Conservation (phyloP, 1,284 basidiomycete genomes). For the Cryptococcus sp. region DNA sequence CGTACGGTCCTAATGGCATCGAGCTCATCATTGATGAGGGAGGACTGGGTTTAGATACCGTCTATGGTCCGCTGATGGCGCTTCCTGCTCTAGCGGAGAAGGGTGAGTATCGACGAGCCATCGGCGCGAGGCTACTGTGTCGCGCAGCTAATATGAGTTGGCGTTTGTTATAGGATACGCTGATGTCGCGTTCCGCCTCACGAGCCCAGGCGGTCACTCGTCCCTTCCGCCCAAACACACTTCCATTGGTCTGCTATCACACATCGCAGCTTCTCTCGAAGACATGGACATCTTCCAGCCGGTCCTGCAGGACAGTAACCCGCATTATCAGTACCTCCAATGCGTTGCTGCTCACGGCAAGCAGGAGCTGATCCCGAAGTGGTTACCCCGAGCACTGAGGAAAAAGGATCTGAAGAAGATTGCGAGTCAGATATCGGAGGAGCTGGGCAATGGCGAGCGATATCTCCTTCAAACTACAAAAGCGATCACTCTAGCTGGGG, state of each 20-base stretch:
- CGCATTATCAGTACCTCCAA: constrained; percentile 9
- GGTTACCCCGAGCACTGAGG: neutral
- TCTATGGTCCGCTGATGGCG: constrained; percentile 15
- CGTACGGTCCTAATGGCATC: constrained; percentile 15
- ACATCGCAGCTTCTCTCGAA: constrained; percentile 7
- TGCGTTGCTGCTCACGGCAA: constrained; percentile 8
- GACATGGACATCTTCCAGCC: constrained; percentile 12
- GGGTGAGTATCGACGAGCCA: constrained; percentile 5
- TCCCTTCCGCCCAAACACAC: constrained; percentile 16
- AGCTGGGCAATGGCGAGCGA: neutral
- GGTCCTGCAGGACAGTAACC: neutral
- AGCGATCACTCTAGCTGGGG: constrained; percentile 2
- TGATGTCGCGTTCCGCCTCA: constrained; percentile 8
- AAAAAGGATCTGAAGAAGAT: constrained; percentile 1
- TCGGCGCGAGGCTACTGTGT: neutral
- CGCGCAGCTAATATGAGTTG: neutral
- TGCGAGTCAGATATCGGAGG: constrained; percentile 1
- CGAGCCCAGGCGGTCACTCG: constrained; percentile 6
- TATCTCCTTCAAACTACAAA: constrained; percentile 11
- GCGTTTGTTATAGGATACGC: constrained; percentile 11
- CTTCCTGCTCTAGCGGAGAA: constrained; percentile 17
- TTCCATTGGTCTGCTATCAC: constrained; percentile 11
- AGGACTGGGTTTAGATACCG: constrained; percentile 7
- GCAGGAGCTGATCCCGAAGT: constrained; percentile 1
- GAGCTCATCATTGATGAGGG: constrained; percentile 21